Evolutionary conservation across 345 rosid species (phyloP).

Genomic region (Salix brachista): DNA sequence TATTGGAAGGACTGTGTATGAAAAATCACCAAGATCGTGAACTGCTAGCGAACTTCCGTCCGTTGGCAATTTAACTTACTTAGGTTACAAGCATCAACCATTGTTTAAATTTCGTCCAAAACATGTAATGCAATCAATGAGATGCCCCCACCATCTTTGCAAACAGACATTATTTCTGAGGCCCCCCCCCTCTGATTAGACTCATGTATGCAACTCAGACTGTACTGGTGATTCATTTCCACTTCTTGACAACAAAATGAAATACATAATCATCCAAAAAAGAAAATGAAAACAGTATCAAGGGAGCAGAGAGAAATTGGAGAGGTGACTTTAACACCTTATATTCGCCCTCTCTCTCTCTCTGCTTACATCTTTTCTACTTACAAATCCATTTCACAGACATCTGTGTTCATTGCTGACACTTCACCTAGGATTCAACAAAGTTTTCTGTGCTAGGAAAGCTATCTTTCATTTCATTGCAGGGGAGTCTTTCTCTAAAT

Average conservation of each 20-base stretch:
- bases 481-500: conserved; percentile 31
- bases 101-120: neutral
- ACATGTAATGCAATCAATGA: conserved; percentile 10
- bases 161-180: conserved; percentile 31
- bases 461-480: neutral
- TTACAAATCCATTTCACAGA: conserved; percentile 11
- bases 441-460: conserved; percentile 26
- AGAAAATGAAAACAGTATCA: neutral
- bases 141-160: conserved; percentile 40
- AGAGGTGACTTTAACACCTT: conserved; percentile 3
- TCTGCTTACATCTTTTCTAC: conserved; percentile 11
- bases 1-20: neutral
- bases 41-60: neutral
- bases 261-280: neutral
- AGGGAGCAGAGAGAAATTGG: neutral
- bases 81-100: conserved; percentile 26
- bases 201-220: conserved; percentile 27
- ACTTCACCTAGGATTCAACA: conserved; percentile 34
- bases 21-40: neutral
- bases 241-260: neutral
- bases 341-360: conserved; percentile 16
- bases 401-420: conserved; percentile 34
- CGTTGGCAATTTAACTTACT: conserved; percentile 4
- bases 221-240: conserved; percentile 18
- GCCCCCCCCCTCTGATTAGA: conserved; percentile 37